Evolutionary conservation across 352 stramenopile species (phyloP).

Genomic region (Thalassiosira exigua): DNA sequence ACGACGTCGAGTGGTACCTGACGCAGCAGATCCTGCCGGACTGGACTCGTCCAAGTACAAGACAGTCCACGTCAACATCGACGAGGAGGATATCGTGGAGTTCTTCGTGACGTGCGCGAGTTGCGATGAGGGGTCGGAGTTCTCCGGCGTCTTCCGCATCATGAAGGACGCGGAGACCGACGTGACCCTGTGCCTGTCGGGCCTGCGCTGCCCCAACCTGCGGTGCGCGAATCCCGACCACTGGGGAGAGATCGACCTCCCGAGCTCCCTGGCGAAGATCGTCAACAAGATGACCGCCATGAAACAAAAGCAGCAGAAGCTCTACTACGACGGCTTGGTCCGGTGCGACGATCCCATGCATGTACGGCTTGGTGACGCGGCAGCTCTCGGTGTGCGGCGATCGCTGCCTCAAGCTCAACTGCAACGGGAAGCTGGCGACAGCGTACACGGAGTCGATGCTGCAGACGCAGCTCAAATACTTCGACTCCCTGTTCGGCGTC

Average conservation of each 20-base stretch:
- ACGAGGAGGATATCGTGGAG: constrained; percentile 82
- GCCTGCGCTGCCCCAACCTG: constrained; percentile 69
- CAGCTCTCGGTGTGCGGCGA: constrained; percentile 95
- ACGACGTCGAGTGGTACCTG: constrained; percentile 98
- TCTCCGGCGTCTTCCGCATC: constrained; percentile 70
- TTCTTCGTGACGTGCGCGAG: constrained; percentile 69
- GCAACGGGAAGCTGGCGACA: constrained; percentile 89
- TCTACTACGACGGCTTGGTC: constrained; percentile 90
- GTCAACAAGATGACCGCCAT: constrained; percentile 66
- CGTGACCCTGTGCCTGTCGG: constrained; percentile 39
- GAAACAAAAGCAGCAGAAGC: constrained; percentile 78
- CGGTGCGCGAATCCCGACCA: constrained; percentile 59
- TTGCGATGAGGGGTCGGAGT: constrained; percentile 65
- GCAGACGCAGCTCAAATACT: constrained; percentile 97
- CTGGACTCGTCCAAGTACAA: constrained; percentile 96
- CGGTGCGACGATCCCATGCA: constrained; percentile 95
- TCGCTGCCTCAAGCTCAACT: constrained; percentile 91
- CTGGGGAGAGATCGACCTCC: constrained; percentile 65
- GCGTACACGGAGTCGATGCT: constrained; percentile 91
- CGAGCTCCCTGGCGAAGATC: constrained; percentile 66
- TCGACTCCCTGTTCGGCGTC: constrained; percentile 95
- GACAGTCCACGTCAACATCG: constrained; percentile 63
- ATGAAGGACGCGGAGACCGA: constrained; percentile 45
- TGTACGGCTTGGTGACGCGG: constrained; percentile 92
- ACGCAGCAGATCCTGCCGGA: constrained; percentile 96